Evolutionary conservation across 192 early-diverging fungal genomes (phyloP).

Genomic region (Entomortierella parvispora): DNA sequence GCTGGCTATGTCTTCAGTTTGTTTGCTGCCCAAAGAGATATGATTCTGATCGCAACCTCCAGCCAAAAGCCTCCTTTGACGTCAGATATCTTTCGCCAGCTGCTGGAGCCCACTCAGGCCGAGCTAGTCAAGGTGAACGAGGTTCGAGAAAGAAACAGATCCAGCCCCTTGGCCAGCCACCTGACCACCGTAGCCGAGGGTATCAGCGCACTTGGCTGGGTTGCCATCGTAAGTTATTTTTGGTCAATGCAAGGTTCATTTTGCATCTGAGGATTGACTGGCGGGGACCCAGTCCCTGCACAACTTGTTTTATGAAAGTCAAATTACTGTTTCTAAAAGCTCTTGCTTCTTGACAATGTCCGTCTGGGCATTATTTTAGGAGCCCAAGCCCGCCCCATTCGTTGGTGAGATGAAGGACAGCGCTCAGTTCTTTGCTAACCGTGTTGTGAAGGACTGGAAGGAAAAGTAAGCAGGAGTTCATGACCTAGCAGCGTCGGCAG

Average conservation of each 20-base stretch:
- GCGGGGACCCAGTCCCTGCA: background rate
- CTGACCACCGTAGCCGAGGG: conserved; percentile 90
- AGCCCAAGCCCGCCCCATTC: conserved; percentile 87
- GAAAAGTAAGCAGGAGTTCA: conserved; percentile 72
- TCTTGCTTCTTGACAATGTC: background rate
- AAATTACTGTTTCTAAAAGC: too few relatives aligned
- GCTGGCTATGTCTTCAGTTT: conserved; percentile 65
- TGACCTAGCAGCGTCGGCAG: too few relatives aligned
- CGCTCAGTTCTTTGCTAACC: conserved; percentile 92
- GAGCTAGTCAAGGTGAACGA: conserved; percentile 72
- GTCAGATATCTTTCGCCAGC: conserved; percentile 63
- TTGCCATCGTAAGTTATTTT: conserved; percentile 69
- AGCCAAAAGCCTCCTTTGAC: conserved; percentile 81
- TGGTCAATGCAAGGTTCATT: background rate
- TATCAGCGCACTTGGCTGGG: conserved; percentile 93
- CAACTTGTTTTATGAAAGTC: background rate
- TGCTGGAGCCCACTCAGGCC: conserved; percentile 76
- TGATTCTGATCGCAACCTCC: conserved; percentile 77
- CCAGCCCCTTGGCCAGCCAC: conserved; percentile 79
- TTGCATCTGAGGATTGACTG: background rate
- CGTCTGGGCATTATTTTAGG: conserved; percentile 51
- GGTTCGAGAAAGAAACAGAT: conserved; percentile 83
- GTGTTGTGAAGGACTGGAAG: conserved; percentile 89
- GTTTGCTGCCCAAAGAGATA: conserved; percentile 75
- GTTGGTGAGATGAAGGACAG: conserved; percentile 91